Percentiles rank a stretch among this genome's conserved stretches.
These are phyloP conservation scores for Fusarium agapanthi DNA, from an alignment of 2,329 filamentous ascomycete genomes.

Conservation along the genomic window DNA sequence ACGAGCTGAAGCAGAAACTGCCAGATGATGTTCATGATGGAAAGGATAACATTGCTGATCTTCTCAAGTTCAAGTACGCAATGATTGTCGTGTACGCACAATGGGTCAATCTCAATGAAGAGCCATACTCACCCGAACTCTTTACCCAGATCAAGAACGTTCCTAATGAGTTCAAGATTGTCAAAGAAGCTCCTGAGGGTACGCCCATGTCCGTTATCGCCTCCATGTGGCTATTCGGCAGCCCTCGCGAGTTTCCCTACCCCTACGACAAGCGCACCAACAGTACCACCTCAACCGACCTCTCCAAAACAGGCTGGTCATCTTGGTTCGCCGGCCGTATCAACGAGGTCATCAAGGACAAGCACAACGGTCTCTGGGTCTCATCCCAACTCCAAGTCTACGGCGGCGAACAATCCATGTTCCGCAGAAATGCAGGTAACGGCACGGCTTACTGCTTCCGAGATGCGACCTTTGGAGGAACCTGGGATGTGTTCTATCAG, in stretches of 20 bases:
- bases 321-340: constrained; percentile 18
- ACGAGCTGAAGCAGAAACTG: background rate
- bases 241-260: constrained; percentile 55
- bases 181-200: background rate
- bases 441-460: constrained; percentile 58
- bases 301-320: constrained; percentile 49
- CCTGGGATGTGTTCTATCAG: background rate
- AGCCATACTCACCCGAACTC: background rate
- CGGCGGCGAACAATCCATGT: constrained; percentile 54
- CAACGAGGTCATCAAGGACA: constrained; percentile 35
- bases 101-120: background rate
- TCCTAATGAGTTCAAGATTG: background rate
- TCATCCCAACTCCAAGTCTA: constrained; percentile 55
- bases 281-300: constrained; percentile 51
- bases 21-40: constrained; percentile 13
- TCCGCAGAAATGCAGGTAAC: constrained; percentile 51
- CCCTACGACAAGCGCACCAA: constrained; percentile 59
- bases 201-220: background rate
- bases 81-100: background rate
- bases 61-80: background rate
- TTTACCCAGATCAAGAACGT: background rate
- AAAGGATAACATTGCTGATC: background rate
- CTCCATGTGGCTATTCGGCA: constrained; percentile 53
- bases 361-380: constrained; percentile 35
- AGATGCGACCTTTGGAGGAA: constrained; percentile 48